Evolutionary conservation across 176 grass and related monocot genomes (phyloP), one percentile per base, ranked within the genome.

Genomic region (bread wheat (Triticum aestivum)): DNA sequence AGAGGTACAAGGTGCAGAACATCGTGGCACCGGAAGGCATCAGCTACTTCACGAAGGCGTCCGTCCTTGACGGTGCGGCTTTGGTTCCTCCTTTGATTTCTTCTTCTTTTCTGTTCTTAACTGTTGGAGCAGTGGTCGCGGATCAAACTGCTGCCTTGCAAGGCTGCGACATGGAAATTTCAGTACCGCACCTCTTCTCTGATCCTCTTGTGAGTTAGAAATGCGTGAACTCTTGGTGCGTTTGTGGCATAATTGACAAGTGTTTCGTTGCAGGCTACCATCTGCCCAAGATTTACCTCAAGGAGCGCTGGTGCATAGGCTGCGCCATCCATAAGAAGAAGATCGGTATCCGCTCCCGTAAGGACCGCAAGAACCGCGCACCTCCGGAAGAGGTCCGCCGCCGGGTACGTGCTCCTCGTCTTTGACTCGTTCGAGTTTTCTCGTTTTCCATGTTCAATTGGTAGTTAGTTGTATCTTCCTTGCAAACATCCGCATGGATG

Each of bases 241-340:
- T 14, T 61, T 21, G 56, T 61, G 20, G 29, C 29, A 68, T 81
- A 24, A 24, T 15, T 14, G 34, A 14, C 14, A 11, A 15, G 0
- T 81, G 29, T 15, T 82, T 29, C 5, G 6, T 9, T 82, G 34
- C 87, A 95, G 89, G 93, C 0, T 98, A 98, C 51, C 80, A 91
- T 29, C 91, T 98, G 5, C 93, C 96, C 1, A 98, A 98, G 86
- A 62, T 95, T 4, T 98, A 98, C 23, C 75, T 88, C 3, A 95
- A 93, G 88, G 82, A 91, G 56, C 91, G 93, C 14, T 92, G 87
- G 81, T 94, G 96, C 6, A 69, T 98, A 12, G 89, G 89, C 6
- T 98, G 96, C 14, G 96, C 96, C 4, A 93, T 98, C 86, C 93
- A 95, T 39, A 79, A 63, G 27, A 86, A 89, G 10, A 84, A 89